Percentiles rank a stretch among this genome's conserved stretches.
Conservation (phyloP, 345 rosid genomes). For the Fremontodendron californicum region DNA sequence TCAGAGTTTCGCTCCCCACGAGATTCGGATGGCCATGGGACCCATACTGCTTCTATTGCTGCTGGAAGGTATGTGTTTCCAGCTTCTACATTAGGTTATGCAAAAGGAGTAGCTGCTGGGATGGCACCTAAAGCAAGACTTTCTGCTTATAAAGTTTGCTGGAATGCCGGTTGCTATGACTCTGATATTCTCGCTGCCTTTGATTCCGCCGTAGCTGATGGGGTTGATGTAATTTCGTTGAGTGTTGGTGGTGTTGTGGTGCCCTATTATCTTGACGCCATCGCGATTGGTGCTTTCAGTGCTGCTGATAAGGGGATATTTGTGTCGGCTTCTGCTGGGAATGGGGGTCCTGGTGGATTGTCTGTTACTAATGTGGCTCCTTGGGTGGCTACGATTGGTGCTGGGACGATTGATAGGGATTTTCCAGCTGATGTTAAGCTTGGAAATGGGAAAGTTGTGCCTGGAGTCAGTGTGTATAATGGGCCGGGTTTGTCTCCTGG, state of each 20-base stretch:
- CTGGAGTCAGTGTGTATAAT: constrained; percentile 67
- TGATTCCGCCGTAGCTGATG: constrained; percentile 72
- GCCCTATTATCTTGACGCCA: constrained; percentile 81
- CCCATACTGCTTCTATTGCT: constrained; percentile 80
- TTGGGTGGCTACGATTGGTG: constrained; percentile 84
- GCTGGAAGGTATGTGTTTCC: constrained; percentile 74
- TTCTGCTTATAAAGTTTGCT: constrained; percentile 82
- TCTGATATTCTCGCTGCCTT: constrained; percentile 88
- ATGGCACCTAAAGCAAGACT: constrained; percentile 92
- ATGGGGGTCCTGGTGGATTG: constrained; percentile 83
- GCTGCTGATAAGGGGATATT: constrained; percentile 66
- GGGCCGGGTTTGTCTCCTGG: constrained; percentile 54
- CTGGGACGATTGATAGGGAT: constrained; percentile 75
- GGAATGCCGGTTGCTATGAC: constrained; percentile 89
- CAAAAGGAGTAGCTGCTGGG: constrained; percentile 80
- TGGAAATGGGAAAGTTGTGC: constrained; percentile 55
- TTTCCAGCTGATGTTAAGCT: constrained; percentile 77
- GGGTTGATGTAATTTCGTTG: constrained; percentile 81
- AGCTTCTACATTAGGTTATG: constrained; percentile 79
- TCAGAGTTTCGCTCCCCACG: constrained; percentile 70
- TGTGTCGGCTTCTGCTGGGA: constrained; percentile 85
- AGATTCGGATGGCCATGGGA: constrained; percentile 90
- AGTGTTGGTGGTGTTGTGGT: constrained; percentile 87
- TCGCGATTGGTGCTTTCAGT: constrained; percentile 83
- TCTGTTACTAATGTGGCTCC: constrained; percentile 82